phyloP scores from a whole-genome alignment of 768 basidiomycete species.

The Hericium alpestre region DNA sequence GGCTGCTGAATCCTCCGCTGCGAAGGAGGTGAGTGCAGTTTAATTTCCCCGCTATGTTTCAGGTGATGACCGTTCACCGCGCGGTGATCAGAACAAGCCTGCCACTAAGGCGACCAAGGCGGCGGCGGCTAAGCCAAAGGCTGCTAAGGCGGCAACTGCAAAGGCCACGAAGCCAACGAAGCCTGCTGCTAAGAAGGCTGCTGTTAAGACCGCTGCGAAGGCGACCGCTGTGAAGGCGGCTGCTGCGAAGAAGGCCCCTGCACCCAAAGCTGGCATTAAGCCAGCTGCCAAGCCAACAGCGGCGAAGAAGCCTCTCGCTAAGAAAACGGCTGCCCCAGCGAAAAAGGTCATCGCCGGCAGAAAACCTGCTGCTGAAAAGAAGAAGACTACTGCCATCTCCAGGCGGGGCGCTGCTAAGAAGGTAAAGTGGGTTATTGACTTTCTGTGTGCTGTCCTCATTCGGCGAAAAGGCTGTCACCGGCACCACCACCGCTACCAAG shows the following conservation, averaged over 20 bases:
- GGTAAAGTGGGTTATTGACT: conserved; percentile 23
- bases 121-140: conserved; percentile 6
- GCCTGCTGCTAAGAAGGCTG: background rate
- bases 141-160: conserved; percentile 10
- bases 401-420: conserved; percentile 53
- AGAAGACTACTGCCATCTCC: conserved; percentile 10
- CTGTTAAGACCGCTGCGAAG: background rate
- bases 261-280: background rate
- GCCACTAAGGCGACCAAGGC: conserved; percentile 22
- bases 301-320: conserved; percentile 13
- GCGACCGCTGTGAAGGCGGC: conserved; percentile 1
- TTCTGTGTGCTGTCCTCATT: conserved; percentile 2
- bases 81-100: conserved; percentile 24
- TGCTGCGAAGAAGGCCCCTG: conserved; percentile 2
- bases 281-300: conserved; percentile 5
- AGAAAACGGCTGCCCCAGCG: conserved; percentile 20
- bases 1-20: conserved; percentile 33
- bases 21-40: conserved; percentile 45
- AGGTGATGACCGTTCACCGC: conserved; percentile 4
- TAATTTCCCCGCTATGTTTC: background rate
- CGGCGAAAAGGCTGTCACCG: conserved; percentile 39
- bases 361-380: conserved; percentile 9
- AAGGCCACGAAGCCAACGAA: conserved; percentile 3
- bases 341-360: conserved; percentile 15
- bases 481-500: conserved; percentile 29